Percentiles rank a stretch among this genome's conserved stretches.
Evolutionary conservation across 2,329 filamentous ascomycete species (phyloP).

Genomic region (Metarhizium brunneum): DNA sequence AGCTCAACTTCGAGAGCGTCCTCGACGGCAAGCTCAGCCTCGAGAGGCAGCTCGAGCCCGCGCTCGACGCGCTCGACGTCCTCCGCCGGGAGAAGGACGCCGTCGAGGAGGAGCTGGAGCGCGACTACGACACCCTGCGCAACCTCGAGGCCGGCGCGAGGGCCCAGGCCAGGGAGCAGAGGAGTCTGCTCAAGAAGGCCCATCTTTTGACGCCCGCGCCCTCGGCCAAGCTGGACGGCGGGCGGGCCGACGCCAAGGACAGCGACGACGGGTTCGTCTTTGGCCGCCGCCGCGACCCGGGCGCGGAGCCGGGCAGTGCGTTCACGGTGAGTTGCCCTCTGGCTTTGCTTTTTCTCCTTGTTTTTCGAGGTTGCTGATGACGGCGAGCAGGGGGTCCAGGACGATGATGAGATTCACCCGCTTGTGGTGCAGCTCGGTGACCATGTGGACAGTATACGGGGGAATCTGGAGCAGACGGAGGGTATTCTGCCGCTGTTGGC

Average conservation of each 20-base stretch:
- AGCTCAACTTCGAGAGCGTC: slow-evolving; percentile 58
- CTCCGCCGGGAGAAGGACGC: slow-evolving; percentile 47
- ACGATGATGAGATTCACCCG: slow-evolving; percentile 32
- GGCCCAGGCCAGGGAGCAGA: slow-evolving; percentile 41
- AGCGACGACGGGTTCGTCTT: slow-evolving; percentile 3
- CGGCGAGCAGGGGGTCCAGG: neutral
- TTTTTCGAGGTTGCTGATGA: neutral
- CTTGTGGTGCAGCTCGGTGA: slow-evolving; percentile 39
- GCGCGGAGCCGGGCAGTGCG: slow-evolving; percentile 1
- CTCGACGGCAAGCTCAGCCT: slow-evolving; percentile 48
- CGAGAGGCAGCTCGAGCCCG: slow-evolving; percentile 51
- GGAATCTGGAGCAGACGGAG: slow-evolving; percentile 44
- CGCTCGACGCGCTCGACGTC: slow-evolving; percentile 53
- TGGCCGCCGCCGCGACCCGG: slow-evolving; percentile 3
- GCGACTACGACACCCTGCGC: slow-evolving; percentile 42
- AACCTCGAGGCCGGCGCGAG: slow-evolving; percentile 47
- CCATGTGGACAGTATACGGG: slow-evolving; percentile 47
- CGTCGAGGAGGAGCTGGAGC: slow-evolving; percentile 46
- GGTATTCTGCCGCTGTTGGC: slow-evolving; percentile 40
- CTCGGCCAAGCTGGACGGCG: slow-evolving; percentile 7
- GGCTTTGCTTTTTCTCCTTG: neutral
- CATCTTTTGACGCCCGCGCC: slow-evolving; percentile 39
- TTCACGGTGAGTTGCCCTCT: slow-evolving; percentile 9
- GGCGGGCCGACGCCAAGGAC: slow-evolving; percentile 1
- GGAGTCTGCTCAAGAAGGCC: slow-evolving; percentile 37